Evolutionary conservation across 2,329 filamentous ascomycete genomes (phyloP).

Genomic region (Lasiodiplodia sp.): DNA sequence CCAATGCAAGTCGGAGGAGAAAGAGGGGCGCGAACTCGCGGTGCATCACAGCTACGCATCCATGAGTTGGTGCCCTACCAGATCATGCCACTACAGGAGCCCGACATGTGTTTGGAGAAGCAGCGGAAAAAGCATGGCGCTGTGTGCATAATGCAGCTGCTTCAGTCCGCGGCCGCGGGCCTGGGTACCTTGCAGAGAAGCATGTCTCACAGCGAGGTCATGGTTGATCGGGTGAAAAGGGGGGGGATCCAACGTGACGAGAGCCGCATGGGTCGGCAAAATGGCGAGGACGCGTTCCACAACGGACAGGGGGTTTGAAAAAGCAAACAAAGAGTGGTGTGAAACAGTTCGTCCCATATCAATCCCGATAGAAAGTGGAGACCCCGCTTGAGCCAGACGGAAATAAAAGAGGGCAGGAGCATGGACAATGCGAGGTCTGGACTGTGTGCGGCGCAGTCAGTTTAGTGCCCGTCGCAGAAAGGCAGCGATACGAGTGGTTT

Average conservation of each 20-base stretch:
- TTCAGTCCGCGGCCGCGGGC: conserved; percentile 3
- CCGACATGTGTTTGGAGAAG: not conserved
- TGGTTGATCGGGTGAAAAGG: not conserved
- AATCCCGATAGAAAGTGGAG: not conserved
- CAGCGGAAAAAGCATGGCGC: not conserved
- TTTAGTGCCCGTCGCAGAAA: conserved; percentile 10
- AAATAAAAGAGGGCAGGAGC: not conserved
- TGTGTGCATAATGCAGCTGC: conserved; percentile 1
- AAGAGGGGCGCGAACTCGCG: not conserved
- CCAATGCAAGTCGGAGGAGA: not conserved
- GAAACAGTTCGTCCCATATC: conserved; percentile 2
- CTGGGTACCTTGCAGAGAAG: conserved; percentile 13
- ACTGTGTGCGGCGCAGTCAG: not conserved
- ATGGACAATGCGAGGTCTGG: conserved; percentile 7
- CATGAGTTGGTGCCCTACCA: not conserved
- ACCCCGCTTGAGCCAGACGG: not conserved
- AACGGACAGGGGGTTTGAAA: not conserved
- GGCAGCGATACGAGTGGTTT: conserved; percentile 14
- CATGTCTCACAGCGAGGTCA: not conserved
- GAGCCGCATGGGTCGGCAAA: conserved; percentile 7
- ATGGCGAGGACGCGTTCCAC: not conserved
- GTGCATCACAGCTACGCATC: not conserved
- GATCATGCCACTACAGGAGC: conserved; percentile 14
- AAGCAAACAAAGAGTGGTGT: conserved; percentile 13
- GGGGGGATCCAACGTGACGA: not conserved